Base-by-base conservation (phyloP, 2,329 filamentous ascomycete genomes). In the Hirsutella rhossiliensis region DNA sequence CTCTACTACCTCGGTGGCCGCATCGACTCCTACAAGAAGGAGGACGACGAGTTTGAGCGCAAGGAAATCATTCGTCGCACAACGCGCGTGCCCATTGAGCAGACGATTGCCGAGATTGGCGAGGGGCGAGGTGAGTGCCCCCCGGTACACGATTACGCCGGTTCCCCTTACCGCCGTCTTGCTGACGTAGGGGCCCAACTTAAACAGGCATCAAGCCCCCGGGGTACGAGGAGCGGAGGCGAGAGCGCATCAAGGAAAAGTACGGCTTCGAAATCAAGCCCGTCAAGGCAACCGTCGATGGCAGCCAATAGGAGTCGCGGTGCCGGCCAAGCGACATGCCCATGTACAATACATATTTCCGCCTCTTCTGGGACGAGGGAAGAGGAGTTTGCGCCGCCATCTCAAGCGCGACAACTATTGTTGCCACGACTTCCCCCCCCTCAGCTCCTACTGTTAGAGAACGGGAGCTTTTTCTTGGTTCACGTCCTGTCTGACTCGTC, bases 251-350 rank as follows among this genome's bases (percentile, higher is more conserved):
- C 63, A 82, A 86, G 75, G 82, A 87, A 66, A 86, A 81, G 64
- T 95, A 95, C 58, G 87, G 88, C 47, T 78, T 94, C 57, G 87
- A 94, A 52, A 80, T 95, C 58, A 77, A 82, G 57, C 75, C 80
- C 44, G 76, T 82, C 52, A 74, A 64, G 46, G 70, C 73, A 38
- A 67, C 65, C 40, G 62, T 65, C 51, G 67, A 76, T 44, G 63
- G 62, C 46, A 65, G 63, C 57, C 57, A 60, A 57, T 65, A 58
- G 59, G n/a, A 51, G 15, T 34, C 32, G 42, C 45, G n/a, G 47
- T 47, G 46, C 32, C 7, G 11, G 17, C 32, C 8, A 19, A 32
- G 3, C 8, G 23, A 18, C 27, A 15, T 27, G 11, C 27, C 15
- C 39, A 36, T 42, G n/a, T 39, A 37, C 34, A 37, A n/a, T 37